phyloP scores from a whole-genome alignment of 2,329 filamentous ascomycete species.

The Davidsoniella virescens region DNA sequence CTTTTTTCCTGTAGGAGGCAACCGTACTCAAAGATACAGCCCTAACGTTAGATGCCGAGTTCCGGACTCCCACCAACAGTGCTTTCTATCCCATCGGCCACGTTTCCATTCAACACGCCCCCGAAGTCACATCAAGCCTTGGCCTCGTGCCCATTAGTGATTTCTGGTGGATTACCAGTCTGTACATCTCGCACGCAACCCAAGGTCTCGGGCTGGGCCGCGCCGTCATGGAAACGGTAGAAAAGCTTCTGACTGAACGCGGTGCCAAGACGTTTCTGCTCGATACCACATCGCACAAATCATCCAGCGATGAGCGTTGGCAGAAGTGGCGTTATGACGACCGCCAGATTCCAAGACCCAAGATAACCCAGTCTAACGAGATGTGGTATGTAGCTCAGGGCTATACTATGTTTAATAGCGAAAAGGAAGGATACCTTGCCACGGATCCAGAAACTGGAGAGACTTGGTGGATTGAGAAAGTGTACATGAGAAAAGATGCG shows the following conservation, averaged over 20 bases:
- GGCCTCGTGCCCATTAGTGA: conserved; percentile 18
- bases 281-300: conserved; percentile 21
- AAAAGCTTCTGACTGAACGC: conserved; percentile 19
- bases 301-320: conserved; percentile 17
- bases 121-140: conserved; percentile 19
- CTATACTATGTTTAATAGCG: conserved; percentile 15
- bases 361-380: conserved; percentile 16
- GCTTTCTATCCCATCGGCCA: conserved; percentile 26
- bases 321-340: conserved; percentile 18
- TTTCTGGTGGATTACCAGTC: conserved; percentile 24
- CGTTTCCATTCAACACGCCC: conserved; percentile 22
- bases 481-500: conserved; percentile 18
- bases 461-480: conserved; percentile 10
- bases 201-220: conserved; percentile 23
- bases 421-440: conserved; percentile 15
- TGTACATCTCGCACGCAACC: conserved; percentile 26
- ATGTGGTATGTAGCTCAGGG: conserved; percentile 20
- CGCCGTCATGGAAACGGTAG: conserved; percentile 22
- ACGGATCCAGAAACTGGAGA: conserved; percentile 12
- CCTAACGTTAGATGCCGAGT: conserved; percentile 17
- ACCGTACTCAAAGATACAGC: conserved; percentile 22
- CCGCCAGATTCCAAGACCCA: conserved; percentile 17
- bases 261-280: conserved; percentile 22
- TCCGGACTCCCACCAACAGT: conserved; percentile 18
- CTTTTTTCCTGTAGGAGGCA: conserved; percentile 18